A percentile compares a stretch with the other conserved stretches of the same genome.
Evolutionary conservation across 768 basidiomycete genomes (phyloP).

Genomic region (Termitomyces sp.): DNA sequence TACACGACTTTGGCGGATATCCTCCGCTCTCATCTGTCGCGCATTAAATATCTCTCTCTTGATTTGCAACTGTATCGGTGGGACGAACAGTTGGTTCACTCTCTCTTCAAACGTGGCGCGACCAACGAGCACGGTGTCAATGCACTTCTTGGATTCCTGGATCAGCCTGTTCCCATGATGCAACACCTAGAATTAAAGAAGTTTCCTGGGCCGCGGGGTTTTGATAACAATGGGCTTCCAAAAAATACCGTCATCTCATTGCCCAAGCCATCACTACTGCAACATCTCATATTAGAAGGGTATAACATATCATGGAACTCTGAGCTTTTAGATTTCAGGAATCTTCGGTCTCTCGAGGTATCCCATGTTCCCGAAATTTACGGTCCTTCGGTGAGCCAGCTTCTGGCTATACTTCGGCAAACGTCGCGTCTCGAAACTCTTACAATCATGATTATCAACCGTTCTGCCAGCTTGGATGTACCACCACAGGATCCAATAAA

Average conservation of each 20-base stretch:
- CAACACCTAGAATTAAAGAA: not conserved
- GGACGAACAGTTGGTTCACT: too few species aligned
- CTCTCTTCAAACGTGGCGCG: too few species aligned
- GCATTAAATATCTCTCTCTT: not conserved
- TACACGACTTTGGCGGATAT: not conserved
- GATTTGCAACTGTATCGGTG: not conserved
- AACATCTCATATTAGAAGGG: not conserved
- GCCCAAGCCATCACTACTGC: not conserved
- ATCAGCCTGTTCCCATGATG: not conserved
- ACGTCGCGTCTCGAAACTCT: not conserved
- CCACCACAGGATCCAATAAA: not conserved
- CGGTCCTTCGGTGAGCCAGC: not conserved
- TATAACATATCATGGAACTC: not conserved
- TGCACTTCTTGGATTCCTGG: not conserved
- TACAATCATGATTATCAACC: not conserved
- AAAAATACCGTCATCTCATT: not conserved
- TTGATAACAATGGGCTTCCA: not conserved
- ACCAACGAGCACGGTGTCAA: too few species aligned
- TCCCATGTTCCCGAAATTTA: not conserved
- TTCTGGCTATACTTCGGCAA: not conserved
- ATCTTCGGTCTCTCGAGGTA: not conserved
- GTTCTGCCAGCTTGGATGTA: too few species aligned
- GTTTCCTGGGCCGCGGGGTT: too few species aligned
- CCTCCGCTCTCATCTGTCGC: not conserved
- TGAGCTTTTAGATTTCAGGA: not conserved